These are phyloP conservation scores for Clonostachys rosea DNA, from an alignment of 2,329 filamentous ascomycete species.

Conservation along the genomic window DNA sequence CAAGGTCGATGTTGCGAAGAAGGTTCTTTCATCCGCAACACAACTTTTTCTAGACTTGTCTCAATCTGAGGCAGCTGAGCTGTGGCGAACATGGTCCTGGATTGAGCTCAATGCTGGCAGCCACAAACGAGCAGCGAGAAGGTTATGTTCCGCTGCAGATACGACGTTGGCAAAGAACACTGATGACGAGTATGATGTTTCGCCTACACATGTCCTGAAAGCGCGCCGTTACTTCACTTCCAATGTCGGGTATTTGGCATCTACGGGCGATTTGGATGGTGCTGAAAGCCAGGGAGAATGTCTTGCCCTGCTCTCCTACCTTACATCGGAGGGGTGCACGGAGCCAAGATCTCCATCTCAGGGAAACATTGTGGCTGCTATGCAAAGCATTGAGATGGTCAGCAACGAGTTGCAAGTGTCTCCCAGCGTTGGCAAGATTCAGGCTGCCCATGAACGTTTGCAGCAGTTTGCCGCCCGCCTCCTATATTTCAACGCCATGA, in stretches of 20 bases:
- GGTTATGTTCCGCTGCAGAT: slow-evolving; percentile 33
- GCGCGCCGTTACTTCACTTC: slow-evolving; percentile 46
- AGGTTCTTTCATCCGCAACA: slow-evolving; percentile 64
- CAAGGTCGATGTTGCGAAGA: slow-evolving; percentile 52
- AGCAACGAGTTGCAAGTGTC: slow-evolving; percentile 34
- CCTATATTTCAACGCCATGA: slow-evolving; percentile 59
- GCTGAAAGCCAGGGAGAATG: slow-evolving; percentile 57
- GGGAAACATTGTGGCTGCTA: slow-evolving; percentile 50
- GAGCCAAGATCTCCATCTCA: slow-evolving; percentile 42
- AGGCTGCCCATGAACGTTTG: slow-evolving; percentile 52
- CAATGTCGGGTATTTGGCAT: slow-evolving; percentile 50
- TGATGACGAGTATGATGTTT: slow-evolving; percentile 9
- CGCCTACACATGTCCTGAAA: slow-evolving; percentile 43
- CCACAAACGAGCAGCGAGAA: slow-evolving; percentile 22
- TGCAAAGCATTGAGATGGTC: slow-evolving; percentile 31
- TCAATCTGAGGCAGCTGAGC: too few relatives aligned
- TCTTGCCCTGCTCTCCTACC: slow-evolving; percentile 62
- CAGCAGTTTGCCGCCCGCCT: slow-evolving; percentile 66
- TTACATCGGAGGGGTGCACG: slow-evolving; percentile 36
- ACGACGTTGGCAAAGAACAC: slow-evolving; percentile 10
- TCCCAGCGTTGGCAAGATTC: slow-evolving; percentile 8
- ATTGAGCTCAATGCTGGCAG: slow-evolving; percentile 46
- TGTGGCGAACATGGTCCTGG: slow-evolving; percentile 58
- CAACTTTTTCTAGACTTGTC: slow-evolving; percentile 10
- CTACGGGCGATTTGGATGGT: slow-evolving; percentile 36